Evolutionary conservation across 352 stramenopile species (phyloP), one percentile per base, ranked within the genome.

Genomic region (Pythium coloratum): DNA sequence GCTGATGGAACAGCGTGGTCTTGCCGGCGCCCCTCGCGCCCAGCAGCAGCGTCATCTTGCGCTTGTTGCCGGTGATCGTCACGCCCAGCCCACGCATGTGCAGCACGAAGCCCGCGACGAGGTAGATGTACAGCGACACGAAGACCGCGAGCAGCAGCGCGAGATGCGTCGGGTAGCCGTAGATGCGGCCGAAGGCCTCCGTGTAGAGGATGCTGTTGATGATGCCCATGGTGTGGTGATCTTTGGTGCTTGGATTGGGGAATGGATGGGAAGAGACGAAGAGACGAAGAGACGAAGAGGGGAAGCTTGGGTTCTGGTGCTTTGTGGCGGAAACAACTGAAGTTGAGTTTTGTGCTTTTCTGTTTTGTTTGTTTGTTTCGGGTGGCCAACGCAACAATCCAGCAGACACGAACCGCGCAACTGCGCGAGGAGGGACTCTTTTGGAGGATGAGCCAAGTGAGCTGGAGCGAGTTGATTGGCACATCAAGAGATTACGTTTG

Each of bases 1-100:
- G 73, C 54, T 84, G 76, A 66, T 96, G 85, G 72, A 94, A 91
- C 61, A 96, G 82, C 65, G 81, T 75, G 55, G 88, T 95, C 79
- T 96, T 96, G 73, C 88, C 88, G 32, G 80, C 76, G 67, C 85
- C 73, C 24, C 75, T 74, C 32, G 88, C 73, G 6, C 88, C 88
- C 16, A 94, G 50, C 34, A 96, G 60, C 46, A 96, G 70, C 56
- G 82, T 88, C 68, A 90, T 86, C 20, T 80, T 78, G 72, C 90
- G 91, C 70, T 90, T 93, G 67, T 82, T 84, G 55, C 75, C 80
- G 65, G 81, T 86, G 63, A 73, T 63, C 33, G 72, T 84, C 66
- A 90, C 81, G 54, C 76, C 73, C 24, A 91, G 75, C 2, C 72
- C 66, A 18, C 78, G 76, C 78, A 92, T 91, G 76, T 92, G 84